Evolutionary conservation across 2,329 filamentous ascomycete genomes (phyloP).

Genomic region (Talaromyces sp.): DNA sequence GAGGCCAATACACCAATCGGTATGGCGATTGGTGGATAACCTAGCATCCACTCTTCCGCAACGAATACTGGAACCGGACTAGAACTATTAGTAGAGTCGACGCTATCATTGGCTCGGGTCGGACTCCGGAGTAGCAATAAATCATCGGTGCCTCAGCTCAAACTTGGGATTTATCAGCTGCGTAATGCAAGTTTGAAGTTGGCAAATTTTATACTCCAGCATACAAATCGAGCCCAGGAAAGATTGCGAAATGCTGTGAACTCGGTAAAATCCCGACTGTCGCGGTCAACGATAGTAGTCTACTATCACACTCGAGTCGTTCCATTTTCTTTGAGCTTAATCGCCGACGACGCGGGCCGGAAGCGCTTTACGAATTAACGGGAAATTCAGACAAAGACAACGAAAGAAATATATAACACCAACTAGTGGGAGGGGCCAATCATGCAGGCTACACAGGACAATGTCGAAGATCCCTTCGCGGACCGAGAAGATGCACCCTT

Average conservation of each 20-base stretch:
- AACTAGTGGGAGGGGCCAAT: not conserved
- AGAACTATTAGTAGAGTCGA: not conserved
- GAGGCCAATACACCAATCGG: not conserved
- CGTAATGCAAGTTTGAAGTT: not conserved
- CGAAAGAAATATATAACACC: not conserved
- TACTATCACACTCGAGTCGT: not conserved
- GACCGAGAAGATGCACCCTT: conserved; percentile 33
- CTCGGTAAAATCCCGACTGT: not conserved
- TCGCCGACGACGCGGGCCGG: not conserved
- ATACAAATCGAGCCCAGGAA: not conserved
- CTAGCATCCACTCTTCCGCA: not conserved
- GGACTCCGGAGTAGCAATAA: not conserved
- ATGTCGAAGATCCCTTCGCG: conserved; percentile 24
- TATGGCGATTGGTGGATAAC: not conserved
- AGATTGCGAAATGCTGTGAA: not conserved
- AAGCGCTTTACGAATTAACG: not conserved
- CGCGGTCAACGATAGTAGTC: not conserved
- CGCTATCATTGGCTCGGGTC: conserved; percentile 1
- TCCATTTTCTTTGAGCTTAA: not conserved
- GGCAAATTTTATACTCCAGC: not conserved
- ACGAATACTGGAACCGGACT: not conserved
- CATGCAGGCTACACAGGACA: conserved; percentile 8
- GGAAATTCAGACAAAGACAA: not conserved
- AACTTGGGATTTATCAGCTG: not conserved
- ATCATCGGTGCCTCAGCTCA: not conserved